Evolutionary conservation across 2,329 filamentous ascomycete genomes (phyloP).

Genomic region (Colletotrichum filicis): DNA sequence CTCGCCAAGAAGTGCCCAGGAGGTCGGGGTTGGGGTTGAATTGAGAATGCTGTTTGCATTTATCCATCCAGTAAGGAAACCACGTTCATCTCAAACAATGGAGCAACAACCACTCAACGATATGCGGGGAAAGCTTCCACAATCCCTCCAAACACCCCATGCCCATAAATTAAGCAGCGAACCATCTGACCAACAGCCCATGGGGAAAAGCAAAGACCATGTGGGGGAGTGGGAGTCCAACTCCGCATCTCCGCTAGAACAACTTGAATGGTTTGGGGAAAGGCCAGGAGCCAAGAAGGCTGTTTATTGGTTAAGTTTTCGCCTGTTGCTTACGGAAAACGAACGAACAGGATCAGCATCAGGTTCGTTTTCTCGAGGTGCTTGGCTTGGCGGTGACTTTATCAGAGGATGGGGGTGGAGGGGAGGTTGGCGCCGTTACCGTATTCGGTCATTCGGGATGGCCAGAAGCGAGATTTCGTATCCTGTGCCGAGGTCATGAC

Average conservation of each 20-base stretch:
- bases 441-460: conserved; percentile 23
- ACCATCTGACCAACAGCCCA: no score
- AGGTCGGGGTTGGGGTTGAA: not conserved
- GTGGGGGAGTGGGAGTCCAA: not conserved
- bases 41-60: conserved; percentile 1
- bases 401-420: not conserved
- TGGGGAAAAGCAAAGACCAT: no score
- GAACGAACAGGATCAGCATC: not conserved
- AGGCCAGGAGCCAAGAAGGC: not conserved
- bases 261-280: not conserved
- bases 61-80: conserved; percentile 32
- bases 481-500: conserved; percentile 13
- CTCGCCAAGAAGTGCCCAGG: conserved; percentile 1
- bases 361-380: conserved; percentile 3
- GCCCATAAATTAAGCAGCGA: no score
- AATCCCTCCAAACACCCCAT: no score
- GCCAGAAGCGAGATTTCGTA: conserved; percentile 13
- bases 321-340: not conserved
- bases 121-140: conserved; percentile 19
- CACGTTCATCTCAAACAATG: not conserved
- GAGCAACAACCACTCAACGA: not conserved
- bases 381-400: conserved; percentile 9
- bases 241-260: conserved; percentile 12
- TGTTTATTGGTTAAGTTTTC: not conserved
- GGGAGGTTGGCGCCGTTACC: not conserved